Evolutionary conservation across 1,284 basidiomycete species (phyloP).

Genomic region (Rhodofomes roseus): DNA sequence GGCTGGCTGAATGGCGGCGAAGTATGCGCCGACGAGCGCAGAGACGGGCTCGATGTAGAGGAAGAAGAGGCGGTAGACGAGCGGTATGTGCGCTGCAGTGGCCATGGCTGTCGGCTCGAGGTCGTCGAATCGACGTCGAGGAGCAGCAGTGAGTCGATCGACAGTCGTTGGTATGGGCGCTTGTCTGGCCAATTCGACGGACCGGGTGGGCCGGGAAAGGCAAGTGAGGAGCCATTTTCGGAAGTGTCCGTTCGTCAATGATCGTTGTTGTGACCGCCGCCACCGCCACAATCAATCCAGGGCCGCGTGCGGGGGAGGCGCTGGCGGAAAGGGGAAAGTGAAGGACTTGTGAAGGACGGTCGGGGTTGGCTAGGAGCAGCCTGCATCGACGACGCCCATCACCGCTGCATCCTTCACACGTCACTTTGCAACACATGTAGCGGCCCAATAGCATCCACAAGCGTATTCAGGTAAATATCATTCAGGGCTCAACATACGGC

Average conservation of each 20-base stretch:
- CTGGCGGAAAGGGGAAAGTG: background rate
- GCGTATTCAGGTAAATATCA: background rate
- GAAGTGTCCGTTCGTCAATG: background rate
- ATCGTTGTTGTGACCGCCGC: background rate
- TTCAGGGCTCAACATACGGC: background rate
- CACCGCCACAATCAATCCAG: background rate
- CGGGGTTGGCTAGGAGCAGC: too few species aligned
- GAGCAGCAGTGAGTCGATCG: too few species aligned
- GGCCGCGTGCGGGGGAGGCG: background rate
- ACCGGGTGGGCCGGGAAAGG: background rate
- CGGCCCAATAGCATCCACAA: background rate
- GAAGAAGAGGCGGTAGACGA: constrained; percentile 42
- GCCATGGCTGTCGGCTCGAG: background rate
- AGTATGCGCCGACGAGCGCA: constrained; percentile 45
- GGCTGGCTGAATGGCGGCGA: constrained; percentile 36
- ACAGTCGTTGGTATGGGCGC: background rate
- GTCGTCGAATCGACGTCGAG: background rate
- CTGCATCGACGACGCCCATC: too few species aligned
- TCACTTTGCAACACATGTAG: background rate
- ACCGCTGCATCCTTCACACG: background rate
- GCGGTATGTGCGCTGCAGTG: constrained; percentile 8
- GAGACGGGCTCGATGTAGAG: constrained; percentile 50
- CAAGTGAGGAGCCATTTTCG: background rate
- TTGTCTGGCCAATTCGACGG: too few species aligned
- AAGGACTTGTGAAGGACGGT: too few species aligned